phyloP scores from a whole-genome alignment of 768 basidiomycete species.

The Russula sp. region DNA sequence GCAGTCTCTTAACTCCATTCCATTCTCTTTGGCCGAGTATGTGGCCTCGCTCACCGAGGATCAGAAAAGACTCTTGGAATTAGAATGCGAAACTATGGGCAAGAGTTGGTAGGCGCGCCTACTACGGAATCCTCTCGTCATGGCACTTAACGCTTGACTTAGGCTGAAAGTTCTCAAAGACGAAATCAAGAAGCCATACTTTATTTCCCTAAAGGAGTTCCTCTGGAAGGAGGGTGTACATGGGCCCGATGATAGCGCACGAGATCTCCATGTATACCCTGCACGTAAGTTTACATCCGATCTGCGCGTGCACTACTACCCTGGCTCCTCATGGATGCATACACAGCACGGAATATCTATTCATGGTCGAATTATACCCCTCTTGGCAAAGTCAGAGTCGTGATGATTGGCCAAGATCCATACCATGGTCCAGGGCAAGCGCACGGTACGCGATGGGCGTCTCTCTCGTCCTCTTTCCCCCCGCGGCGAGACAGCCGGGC shows the following conservation, averaged over 20 bases:
- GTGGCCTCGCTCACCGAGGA: slow-evolving; percentile 48
- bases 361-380: slow-evolving; percentile 83
- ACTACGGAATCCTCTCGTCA: background rate
- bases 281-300: slow-evolving; percentile 45
- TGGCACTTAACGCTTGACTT: background rate
- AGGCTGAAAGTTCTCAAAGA: slow-evolving; percentile 72
- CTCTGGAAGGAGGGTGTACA: slow-evolving; percentile 58
- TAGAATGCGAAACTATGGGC: slow-evolving; percentile 70
- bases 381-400: slow-evolving; percentile 75
- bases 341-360: slow-evolving; percentile 73
- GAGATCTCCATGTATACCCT: slow-evolving; percentile 62
- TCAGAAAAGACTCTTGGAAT: slow-evolving; percentile 46
- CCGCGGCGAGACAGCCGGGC: background rate
- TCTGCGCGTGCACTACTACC: background rate
- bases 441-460: slow-evolving; percentile 50
- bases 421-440: slow-evolving; percentile 79
- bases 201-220: slow-evolving; percentile 61
- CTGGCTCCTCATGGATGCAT: background rate
- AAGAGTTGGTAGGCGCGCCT: slow-evolving; percentile 51
- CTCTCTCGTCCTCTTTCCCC: background rate
- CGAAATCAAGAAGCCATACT: slow-evolving; percentile 73
- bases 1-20: slow-evolving; percentile 52
- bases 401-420: slow-evolving; percentile 88
- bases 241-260: slow-evolving; percentile 40
- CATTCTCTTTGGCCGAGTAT: slow-evolving; percentile 55